phyloP scores from a whole-genome alignment of 2,329 filamentous ascomycete species.

The Colletotrichum sp. region DNA sequence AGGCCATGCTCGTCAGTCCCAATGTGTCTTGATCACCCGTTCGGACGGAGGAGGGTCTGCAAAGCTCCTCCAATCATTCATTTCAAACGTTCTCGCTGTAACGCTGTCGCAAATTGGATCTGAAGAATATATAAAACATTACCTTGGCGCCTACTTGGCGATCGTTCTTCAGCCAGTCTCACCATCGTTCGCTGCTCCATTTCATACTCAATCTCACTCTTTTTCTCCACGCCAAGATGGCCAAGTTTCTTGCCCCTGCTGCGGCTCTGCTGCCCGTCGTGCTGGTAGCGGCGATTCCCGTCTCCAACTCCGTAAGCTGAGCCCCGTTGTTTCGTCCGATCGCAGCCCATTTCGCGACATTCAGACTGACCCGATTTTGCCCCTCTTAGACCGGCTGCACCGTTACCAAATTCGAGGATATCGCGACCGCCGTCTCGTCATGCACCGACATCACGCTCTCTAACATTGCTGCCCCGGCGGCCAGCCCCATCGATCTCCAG shows the following conservation, averaged over 20 bases:
- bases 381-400: background rate
- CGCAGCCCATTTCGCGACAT: background rate
- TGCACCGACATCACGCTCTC: slow-evolving; percentile 14
- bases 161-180: background rate
- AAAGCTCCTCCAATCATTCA: slow-evolving; percentile 2
- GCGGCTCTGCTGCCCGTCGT: slow-evolving; percentile 5
- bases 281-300: slow-evolving; percentile 5
- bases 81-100: background rate
- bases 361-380: background rate
- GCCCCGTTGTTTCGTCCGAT: background rate
- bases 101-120: background rate
- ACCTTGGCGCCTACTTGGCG: background rate
- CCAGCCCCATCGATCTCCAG: slow-evolving; percentile 5
- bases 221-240: slow-evolving; percentile 12
- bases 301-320: background rate
- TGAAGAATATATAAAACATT: slow-evolving; percentile 11
- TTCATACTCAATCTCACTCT: background rate
- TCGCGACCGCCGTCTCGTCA: slow-evolving; percentile 5
- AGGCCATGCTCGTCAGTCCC: slow-evolving; percentile 4
- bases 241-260: slow-evolving; percentile 1
- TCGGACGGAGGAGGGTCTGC: slow-evolving; percentile 2
- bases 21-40: background rate
- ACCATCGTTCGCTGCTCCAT: background rate
- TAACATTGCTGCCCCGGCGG: slow-evolving; percentile 6
- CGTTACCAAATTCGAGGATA: background rate